Conservation (phyloP, 371 early-diverging fungal species). For the Apophysomyces variabilis region DNA sequence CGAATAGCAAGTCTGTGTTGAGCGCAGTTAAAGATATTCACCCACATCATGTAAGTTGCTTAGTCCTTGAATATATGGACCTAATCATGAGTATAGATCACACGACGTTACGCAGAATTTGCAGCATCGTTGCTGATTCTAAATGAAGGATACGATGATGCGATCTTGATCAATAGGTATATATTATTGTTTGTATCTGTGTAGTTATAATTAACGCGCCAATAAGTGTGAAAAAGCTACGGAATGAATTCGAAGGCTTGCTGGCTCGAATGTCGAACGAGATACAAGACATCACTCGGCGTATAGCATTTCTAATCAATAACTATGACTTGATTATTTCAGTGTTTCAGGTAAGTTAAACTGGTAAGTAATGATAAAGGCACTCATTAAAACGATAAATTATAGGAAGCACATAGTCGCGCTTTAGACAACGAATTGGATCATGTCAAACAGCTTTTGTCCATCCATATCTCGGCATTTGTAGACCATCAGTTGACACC, state of each 20-base stretch:
- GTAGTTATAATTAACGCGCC: neutral
- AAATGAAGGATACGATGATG: conserved; percentile 86
- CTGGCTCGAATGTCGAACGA: conserved; percentile 73
- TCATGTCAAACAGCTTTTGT: conserved; percentile 72
- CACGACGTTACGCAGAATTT: conserved; percentile 89
- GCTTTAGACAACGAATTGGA: conserved; percentile 75
- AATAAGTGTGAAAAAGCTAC: conserved; percentile 70
- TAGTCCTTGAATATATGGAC: no score
- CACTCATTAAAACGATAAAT: neutral
- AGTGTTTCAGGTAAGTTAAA: conserved; percentile 60
- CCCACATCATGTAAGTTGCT: conserved; percentile 77
- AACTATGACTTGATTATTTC: conserved; percentile 86
- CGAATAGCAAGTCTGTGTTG: conserved; percentile 57
- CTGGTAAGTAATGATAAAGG: neutral
- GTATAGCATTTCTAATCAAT: conserved; percentile 87
- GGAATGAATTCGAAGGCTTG: conserved; percentile 79
- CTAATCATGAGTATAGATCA: conserved; percentile 28
- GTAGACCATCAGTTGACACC: conserved; percentile 87
- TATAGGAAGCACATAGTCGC: conserved; percentile 67
- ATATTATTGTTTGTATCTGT: neutral
- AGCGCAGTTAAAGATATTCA: conserved; percentile 71
- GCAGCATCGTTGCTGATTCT: conserved; percentile 84
- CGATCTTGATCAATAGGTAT: conserved; percentile 76
- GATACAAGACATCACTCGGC: conserved; percentile 65
- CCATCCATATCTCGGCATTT: conserved; percentile 75